Conservation (phyloP, 2,329 filamentous ascomycete genomes). For the Thermochaetoides dissita region DNA sequence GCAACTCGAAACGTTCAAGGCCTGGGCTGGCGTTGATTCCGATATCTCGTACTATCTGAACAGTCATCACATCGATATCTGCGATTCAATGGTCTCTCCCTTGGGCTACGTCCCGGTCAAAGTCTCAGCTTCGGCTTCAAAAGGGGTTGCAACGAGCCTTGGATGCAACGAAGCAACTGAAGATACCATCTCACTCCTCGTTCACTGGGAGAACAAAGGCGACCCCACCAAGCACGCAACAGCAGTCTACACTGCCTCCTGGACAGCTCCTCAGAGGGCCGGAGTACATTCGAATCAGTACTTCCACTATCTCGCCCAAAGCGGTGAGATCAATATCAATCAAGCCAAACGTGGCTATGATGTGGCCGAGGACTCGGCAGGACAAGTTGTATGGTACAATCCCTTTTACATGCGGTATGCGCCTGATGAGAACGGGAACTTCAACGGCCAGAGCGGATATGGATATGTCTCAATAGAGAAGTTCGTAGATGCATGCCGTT, state of each 20-base stretch:
- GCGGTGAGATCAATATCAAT: slow-evolving; percentile 77
- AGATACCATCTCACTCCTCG: slow-evolving; percentile 82
- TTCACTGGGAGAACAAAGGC: slow-evolving; percentile 68
- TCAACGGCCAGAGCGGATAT: slow-evolving; percentile 79
- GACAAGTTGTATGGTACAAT: slow-evolving; percentile 72
- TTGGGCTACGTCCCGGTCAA: slow-evolving; percentile 61
- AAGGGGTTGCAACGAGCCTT: slow-evolving; percentile 62
- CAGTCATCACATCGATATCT: slow-evolving; percentile 85
- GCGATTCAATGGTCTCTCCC: slow-evolving; percentile 73
- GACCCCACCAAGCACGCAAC: slow-evolving; percentile 61
- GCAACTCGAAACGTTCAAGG: slow-evolving; percentile 86
- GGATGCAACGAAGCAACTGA: slow-evolving; percentile 73
- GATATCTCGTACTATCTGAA: slow-evolving; percentile 97
- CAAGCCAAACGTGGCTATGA: slow-evolving; percentile 93
- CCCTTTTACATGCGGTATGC: slow-evolving; percentile 94
- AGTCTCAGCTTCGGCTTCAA: slow-evolving; percentile 65
- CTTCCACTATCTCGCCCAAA: slow-evolving; percentile 81
- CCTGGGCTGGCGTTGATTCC: slow-evolving; percentile 81
- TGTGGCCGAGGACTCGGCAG: slow-evolving; percentile 65
- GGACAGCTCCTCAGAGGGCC: slow-evolving; percentile 84
- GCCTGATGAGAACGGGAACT: slow-evolving; percentile 89
- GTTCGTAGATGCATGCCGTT: slow-evolving; percentile 75
- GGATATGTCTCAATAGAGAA: slow-evolving; percentile 93
- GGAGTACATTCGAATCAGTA: slow-evolving; percentile 96
- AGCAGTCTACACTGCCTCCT: slow-evolving; percentile 83